Evolutionary conservation across 176 grass and related monocot genomes (phyloP).

Genomic region (Zizania latifolia): DNA sequence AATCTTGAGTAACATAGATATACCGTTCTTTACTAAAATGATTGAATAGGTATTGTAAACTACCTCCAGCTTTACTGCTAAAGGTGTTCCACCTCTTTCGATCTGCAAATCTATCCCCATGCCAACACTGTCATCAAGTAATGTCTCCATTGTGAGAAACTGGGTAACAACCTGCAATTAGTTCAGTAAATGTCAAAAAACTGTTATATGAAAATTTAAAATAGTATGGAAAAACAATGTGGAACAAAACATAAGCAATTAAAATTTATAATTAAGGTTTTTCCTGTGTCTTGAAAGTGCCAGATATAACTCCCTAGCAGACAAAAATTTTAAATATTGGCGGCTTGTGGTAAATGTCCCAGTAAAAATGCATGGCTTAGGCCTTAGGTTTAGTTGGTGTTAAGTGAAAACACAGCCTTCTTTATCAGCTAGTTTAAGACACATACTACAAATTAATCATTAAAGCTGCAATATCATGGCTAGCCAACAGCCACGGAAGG

Average conservation of each 20-base stretch:
- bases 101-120: conserved; percentile 70
- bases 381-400: not conserved
- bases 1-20: not conserved
- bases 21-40: not conserved
- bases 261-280: not conserved
- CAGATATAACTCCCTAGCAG: not conserved
- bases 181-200: conserved; percentile 7
- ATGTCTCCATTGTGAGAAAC: conserved; percentile 85
- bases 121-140: conserved; percentile 80
- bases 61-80: conserved; percentile 77
- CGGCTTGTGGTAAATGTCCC: not conserved
- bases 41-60: conserved; percentile 16
- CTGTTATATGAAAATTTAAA: not conserved
- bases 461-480: not conserved
- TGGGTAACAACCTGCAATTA: conserved; percentile 87
- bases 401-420: not conserved
- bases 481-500: not conserved
- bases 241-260: conserved; percentile 1
- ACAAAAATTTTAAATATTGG: not conserved
- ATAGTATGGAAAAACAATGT: not conserved
- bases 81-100: conserved; percentile 78
- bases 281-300: not conserved
- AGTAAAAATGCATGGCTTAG: not conserved
- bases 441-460: not conserved
- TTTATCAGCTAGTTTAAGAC: conserved; percentile 6